Base-by-base conservation (phyloP, 2,329 filamentous ascomycete species). In the Aspergillus sp. region DNA sequence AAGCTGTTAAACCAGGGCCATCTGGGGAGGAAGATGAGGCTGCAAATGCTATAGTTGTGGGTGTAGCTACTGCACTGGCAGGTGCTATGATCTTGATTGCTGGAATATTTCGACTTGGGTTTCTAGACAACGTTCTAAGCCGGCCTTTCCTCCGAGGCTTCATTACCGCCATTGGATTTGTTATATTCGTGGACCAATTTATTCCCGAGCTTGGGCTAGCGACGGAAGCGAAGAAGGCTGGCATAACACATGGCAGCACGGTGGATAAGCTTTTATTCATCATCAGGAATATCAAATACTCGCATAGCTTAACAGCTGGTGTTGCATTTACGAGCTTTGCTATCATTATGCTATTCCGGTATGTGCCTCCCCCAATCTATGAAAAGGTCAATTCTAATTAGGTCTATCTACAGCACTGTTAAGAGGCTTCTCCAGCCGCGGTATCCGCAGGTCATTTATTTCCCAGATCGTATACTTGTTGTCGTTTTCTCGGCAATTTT, bases 131-230 rank as follows among this genome's bases (percentile, higher is more conserved):
- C 68, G 93, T 99, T 11, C 82, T 99, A 37, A 97, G 93, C 65
- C 84, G 91, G 35, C 95, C 95, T 1, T 98, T 99, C 67, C 77
- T 98, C 56, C 84, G 95, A 59, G 95, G 95, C 1, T 99, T 99
- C 77, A 97, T 99, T 76, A 96, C 91, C 57, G 95, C 95, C 51
- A 96, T 99, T 71, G 95, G 95, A 49, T 90, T 97, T 56, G 93
- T 98, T 63, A 98, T 99, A 70, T 87, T 96, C 40, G 91, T 98
- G 37, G 95, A 98, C 73, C 95, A 99, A 76, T 79, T 96, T 45
- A 90, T 97, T 53, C 93, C 93, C 0, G 92, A 98, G 74, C 83
- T 96, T 67, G 95, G 95, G 0, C 81, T 99, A 21, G 82, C 81
- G 39, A 77, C 82, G 1, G 75, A 86, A 17, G 90, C 92, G 0